Evolutionary conservation across 805 yeast genomes (phyloP), one percentile per base, ranked within the genome.

Genomic region (Cyberlindnera saturnus): DNA sequence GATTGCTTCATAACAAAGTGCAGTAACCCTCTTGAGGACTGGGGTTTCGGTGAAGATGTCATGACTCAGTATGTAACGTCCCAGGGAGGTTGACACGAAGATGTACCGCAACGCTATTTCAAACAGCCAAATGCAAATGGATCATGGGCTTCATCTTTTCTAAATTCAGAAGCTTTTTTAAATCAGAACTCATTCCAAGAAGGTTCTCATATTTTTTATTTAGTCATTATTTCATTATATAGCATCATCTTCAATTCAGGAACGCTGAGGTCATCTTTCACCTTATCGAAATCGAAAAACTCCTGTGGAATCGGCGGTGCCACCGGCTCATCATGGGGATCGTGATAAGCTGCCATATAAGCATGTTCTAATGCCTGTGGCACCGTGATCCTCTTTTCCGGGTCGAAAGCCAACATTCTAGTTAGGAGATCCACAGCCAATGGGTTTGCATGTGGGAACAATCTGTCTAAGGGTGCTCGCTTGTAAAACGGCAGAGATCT

Each of bases 251-350:
- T 88, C 59, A 93, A 71, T 59, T 91, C 95, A 38, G 76, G 77
- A 23, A 86, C 71, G 11, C 82, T 75, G 46, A 91, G 71, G 44
- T 82, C 85, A 52, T 89, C 95, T 62, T 90, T 90, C 47, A 75
- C 71, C 53, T 77, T 75, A 62, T 93, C 99, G 56, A 93, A 93
- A 48, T 85, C 90, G 56, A 93, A 91, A 61, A 91, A 89, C 52
- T 84, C 89, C 34, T 81, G 80, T 0, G 95, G 90, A 18, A 93
- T 82, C 39, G 89, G 86, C 16, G 79, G 78, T 31, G 93, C 89
- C 32, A 71, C 72, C 0, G 98, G 98, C 64, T 91, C 98, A 61
- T 91, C 98, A 42, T 77, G 79, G 3, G 96, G 96, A 58, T 91
- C 98, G 63, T 91, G 98, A 65, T 91, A 91, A n/a, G 85, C 75